Evolutionary conservation across 805 yeast genomes (phyloP), one percentile per base, ranked within the genome.

Genomic region (Saccharomycopsis vini): DNA sequence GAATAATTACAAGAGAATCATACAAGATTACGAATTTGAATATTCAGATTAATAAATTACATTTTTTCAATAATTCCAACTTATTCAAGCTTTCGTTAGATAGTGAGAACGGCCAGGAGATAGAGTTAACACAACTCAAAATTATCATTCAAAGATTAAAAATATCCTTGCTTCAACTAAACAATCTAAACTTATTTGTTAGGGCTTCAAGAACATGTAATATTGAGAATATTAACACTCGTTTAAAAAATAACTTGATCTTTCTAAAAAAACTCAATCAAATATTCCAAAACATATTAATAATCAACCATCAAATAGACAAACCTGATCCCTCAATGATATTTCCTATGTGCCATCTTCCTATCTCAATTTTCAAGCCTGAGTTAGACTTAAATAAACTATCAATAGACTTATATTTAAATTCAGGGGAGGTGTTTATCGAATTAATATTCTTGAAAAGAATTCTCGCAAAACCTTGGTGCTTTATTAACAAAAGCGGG

Each of bases 231-330:
- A 29, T 29, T 18, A 46, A 29, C 20, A 15, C 7, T 4, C 16
- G 18, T 22, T 32, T 48, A 9, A 37, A 36, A 13, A 7, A 43
- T 16, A 46, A 48, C 19, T 20, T 48, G 9, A 26, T 36, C 4
- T 45, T 46, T 20, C 28, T 48, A 21, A 48, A 48, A 29, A 48
- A 42, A 18, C 36, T 48, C 19, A 45, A 48, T 20, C 51, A 45
- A 28, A 37, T 45, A 13, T 40, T 15, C 19, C 43, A 45, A 20
- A 45, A 42, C 23, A 26, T 48, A 13, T 15, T 19, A 2, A 18
- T 22, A 9, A 33, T 45, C 10, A 31, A 36, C 24, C 22, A 21
- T 9, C 13, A 43, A 15, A 21, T 48, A 15, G 35, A 42, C 13
- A 45, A 42, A 26, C 51, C 51, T 2, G 29, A 39, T 4, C 42